Conservation (phyloP, 2,329 filamentous ascomycete species). For the Pestalotiopsis sp. region DNA sequence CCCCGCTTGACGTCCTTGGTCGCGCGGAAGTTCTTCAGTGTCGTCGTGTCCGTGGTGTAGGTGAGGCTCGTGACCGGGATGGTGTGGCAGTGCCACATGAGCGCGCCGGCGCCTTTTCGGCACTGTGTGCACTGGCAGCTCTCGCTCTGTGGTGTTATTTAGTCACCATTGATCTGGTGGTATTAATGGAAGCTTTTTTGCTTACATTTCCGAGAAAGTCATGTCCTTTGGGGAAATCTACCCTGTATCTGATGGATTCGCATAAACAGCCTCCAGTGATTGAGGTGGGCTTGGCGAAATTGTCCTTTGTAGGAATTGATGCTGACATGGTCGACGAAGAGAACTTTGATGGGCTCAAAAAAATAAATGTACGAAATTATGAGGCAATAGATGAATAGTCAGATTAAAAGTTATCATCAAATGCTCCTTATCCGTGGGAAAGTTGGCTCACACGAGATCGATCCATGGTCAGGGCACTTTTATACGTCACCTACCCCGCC, state of each 20-base stretch:
- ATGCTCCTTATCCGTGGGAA: background rate
- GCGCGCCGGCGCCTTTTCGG: constrained; percentile 51
- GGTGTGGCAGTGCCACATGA: constrained; percentile 45
- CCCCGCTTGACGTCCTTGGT: constrained; percentile 42
- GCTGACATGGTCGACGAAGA: constrained; percentile 9
- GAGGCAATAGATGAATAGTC: background rate
- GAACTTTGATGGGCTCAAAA: background rate
- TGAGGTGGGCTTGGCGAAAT: constrained; percentile 34
- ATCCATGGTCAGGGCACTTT: background rate
- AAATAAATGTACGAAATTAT: background rate
- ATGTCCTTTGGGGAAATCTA: constrained; percentile 47
- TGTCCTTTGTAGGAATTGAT: constrained; percentile 16
- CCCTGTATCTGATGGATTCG: constrained; percentile 48
- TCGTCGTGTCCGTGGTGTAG: constrained; percentile 34
- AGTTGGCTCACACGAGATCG: background rate
- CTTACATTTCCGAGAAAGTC: constrained; percentile 39
- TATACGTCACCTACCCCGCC: background rate
- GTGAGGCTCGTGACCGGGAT: constrained; percentile 37
- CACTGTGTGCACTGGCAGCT: constrained; percentile 61
- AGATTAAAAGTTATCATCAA: background rate
- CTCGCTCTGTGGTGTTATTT: constrained; percentile 33
- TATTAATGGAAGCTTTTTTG: background rate
- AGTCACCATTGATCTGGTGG: background rate
- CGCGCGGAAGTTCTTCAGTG: constrained; percentile 43
- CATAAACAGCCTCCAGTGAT: constrained; percentile 58